These are phyloP conservation scores for Paraphoma sp. DNA, from an alignment of 2,329 filamentous ascomycete genomes.

Conservation along the genomic window DNA sequence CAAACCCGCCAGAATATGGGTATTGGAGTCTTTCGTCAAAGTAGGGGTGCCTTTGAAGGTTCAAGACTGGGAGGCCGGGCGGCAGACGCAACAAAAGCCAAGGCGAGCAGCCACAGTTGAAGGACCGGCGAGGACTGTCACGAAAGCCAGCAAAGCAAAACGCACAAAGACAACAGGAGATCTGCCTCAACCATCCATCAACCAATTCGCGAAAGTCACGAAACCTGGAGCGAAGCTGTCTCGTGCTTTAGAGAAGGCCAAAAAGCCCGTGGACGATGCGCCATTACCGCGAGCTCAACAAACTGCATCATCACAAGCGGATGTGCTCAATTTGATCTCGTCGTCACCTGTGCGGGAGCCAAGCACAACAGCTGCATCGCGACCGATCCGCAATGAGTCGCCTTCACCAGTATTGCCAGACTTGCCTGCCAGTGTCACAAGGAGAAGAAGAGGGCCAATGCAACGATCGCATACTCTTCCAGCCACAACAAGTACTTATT, in stretches of 20 bases:
- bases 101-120: constrained; percentile 29
- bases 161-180: constrained; percentile 26
- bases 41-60: constrained; percentile 70
- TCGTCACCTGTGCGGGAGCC: constrained; percentile 30
- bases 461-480: constrained; percentile 44
- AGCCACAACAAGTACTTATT: constrained; percentile 8
- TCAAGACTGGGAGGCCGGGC: constrained; percentile 65
- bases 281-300: constrained; percentile 3
- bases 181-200: constrained; percentile 31
- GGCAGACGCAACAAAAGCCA: constrained; percentile 29
- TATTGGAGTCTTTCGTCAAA: constrained; percentile 69
- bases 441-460: constrained; percentile 38
- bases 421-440: constrained; percentile 38
- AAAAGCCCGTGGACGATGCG: constrained; percentile 8
- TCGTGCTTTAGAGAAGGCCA: constrained; percentile 27
- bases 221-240: constrained; percentile 38
- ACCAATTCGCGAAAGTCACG: constrained; percentile 43
- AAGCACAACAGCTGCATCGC: constrained; percentile 1
- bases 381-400: constrained; percentile 17
- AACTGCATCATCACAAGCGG: not conserved
- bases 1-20: constrained; percentile 70
- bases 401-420: constrained; percentile 28
- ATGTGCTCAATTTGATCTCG: constrained; percentile 37
- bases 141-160: constrained; percentile 30
- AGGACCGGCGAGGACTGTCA: constrained; percentile 21